Evolutionary conservation across 306 rosid species (phyloP).

Genomic region (Cyclanthera cordifolia): DNA sequence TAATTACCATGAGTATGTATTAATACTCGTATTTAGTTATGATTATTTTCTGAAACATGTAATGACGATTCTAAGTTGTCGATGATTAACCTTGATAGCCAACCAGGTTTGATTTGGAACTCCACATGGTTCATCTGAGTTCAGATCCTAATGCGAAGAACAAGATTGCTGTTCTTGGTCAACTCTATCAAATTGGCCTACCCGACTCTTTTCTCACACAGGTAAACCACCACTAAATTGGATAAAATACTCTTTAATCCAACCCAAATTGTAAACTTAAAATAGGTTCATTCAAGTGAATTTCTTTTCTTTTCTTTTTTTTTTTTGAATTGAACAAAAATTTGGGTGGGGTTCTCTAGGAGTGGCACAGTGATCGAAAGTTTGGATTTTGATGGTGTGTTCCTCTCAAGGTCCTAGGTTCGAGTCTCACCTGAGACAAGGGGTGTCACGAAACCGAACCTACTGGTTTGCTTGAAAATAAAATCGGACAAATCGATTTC

Average conservation of each 20-base stretch:
- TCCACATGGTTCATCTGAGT: conserved; percentile 54
- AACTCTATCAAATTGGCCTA: conserved; percentile 36
- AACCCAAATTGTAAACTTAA: background rate
- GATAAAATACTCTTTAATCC: background rate
- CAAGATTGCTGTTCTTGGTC: conserved; percentile 37
- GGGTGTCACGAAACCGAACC: too few species aligned
- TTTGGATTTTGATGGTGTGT: too few species aligned
- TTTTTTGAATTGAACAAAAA: too few species aligned
- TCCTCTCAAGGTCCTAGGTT: too few species aligned
- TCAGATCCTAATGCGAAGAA: conserved; percentile 10
- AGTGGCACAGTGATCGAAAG: too few species aligned
- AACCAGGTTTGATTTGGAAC: conserved; percentile 51
- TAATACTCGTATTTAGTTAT: background rate
- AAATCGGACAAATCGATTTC: too few species aligned
- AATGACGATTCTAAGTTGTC: background rate
- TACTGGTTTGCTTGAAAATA: too few species aligned
- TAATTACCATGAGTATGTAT: too few species aligned
- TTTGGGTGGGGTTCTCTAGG: too few species aligned
- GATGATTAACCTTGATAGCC: background rate
- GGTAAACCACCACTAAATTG: conserved; percentile 28
- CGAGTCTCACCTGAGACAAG: too few species aligned
- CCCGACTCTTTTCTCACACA: conserved; percentile 32
- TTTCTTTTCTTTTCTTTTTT: too few species aligned
- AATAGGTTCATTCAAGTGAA: background rate
- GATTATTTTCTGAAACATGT: background rate